Percentiles rank a stretch among this genome's conserved stretches.
Evolutionary conservation across 2,329 filamentous ascomycete species (phyloP).

Genomic region (Calonectria ilicicola): DNA sequence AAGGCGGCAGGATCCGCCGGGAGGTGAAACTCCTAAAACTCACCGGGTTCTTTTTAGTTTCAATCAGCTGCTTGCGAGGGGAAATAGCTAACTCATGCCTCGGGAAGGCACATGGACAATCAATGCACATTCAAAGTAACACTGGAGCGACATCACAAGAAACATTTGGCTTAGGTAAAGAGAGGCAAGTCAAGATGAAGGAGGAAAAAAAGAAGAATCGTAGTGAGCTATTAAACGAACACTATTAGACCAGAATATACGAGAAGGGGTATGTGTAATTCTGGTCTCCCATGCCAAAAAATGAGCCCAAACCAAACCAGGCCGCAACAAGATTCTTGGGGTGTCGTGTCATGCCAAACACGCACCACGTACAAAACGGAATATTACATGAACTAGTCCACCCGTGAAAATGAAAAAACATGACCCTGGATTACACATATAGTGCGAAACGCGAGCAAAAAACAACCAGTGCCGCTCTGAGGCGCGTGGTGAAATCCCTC

Average conservation of each 20-base stretch:
- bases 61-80: background rate
- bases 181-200: background rate
- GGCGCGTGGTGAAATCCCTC: background rate
- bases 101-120: background rate
- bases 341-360: constrained; percentile 25
- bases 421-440: constrained; percentile 17
- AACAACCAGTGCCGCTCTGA: background rate
- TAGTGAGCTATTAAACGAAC: constrained; percentile 29
- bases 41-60: background rate
- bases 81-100: background rate
- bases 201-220: constrained; percentile 5
- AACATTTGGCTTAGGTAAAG: background rate
- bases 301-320: constrained; percentile 21
- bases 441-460: background rate
- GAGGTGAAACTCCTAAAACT: background rate
- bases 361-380: constrained; percentile 7
- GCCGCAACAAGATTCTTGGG: constrained; percentile 12
- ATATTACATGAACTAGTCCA: background rate
- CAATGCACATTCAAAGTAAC: background rate
- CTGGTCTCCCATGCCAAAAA: constrained; percentile 35
- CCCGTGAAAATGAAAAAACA: constrained; percentile 18
- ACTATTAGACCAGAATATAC: constrained; percentile 42
- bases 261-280: constrained; percentile 45
- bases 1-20: background rate
- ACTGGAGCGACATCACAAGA: background rate